Evolutionary conservation across 768 basidiomycete species (phyloP), one percentile per base, ranked within the genome.

Genomic region (Sporobolomyces phaffii): DNA sequence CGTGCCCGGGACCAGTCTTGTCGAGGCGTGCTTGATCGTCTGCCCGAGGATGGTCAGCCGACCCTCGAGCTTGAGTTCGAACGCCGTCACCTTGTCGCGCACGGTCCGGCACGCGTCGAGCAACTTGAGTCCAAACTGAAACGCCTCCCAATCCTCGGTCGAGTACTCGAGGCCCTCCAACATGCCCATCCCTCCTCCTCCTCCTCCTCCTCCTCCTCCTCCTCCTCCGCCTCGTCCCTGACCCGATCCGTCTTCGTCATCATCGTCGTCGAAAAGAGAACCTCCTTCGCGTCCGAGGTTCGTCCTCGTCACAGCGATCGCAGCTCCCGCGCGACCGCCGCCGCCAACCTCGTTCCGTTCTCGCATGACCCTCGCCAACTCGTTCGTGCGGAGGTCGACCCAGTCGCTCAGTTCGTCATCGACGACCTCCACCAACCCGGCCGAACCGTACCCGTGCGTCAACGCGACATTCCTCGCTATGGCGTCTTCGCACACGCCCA

Each of bases 401-500:
- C 96, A 93, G 1, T 82, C 79, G 33, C 83, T 79, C 67, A 96
- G 81, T 63, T 87, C 84, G 11, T 81, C 79, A 75, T 94, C 90
- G 36, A 94, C 75, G 0, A 90, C 84, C 40, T 83, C 81, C 26
- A 97, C 80, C 22, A 94, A 82, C 9, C 86, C 88, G 3, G 82
- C 79, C 1, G 85, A 81, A 8, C 87, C 94, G 75, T 90, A 97
- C 0, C 94, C 94, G 75, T 94, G 86, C 2, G 94, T 97, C 76
- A 99, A 88, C 1, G 81, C 80, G 44, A 83, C 80, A 75, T 88
- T 91, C 29, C 93, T 83, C 43, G 78, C 78, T 62, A 92, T 80
- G 38, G 89, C 88, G 41, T 89, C 90, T 72, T 94, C 91, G 18
- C 88, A 87, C 38, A 84, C 79, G 41, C 82, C 82, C 75, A 93